phyloP scores from a whole-genome alignment of 768 basidiomycete species.

The Amanita thiersii region DNA sequence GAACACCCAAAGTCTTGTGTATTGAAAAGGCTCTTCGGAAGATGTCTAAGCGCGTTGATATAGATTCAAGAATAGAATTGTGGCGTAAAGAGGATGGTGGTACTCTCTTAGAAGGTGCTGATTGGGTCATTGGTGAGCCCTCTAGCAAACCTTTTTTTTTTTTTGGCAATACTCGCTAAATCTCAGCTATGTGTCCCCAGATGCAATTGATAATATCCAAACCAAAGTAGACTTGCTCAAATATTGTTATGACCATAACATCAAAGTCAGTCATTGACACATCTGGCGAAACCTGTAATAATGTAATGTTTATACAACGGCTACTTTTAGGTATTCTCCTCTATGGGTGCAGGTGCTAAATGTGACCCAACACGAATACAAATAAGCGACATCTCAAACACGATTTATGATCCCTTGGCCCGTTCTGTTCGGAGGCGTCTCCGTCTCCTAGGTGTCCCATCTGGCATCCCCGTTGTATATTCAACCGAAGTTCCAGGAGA shows the following conservation, averaged over 20 bases:
- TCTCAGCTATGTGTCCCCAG: conserved; percentile 23
- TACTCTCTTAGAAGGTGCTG: conserved; percentile 66
- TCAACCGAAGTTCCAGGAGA: conserved; percentile 91
- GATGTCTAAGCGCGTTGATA: conserved; percentile 79
- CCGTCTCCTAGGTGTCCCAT: conserved; percentile 50
- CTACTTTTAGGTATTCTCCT: conserved; percentile 78
- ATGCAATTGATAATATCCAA: conserved; percentile 96
- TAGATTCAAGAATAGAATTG: conserved; percentile 77
- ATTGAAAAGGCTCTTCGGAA: conserved; percentile 60
- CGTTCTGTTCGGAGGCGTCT: conserved; percentile 79
- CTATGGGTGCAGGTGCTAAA: conserved; percentile 96
- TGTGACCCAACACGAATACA: conserved; percentile 92
- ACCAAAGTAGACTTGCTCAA: conserved; percentile 93
- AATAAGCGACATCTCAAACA: conserved; percentile 89
- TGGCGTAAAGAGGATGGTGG: conserved; percentile 84
- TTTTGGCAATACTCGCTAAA: neutral
- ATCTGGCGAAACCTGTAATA: conserved; percentile 2
- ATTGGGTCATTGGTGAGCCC: conserved; percentile 84
- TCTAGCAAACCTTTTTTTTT: conserved; percentile 1
- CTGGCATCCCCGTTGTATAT: conserved; percentile 84
- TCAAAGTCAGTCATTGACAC: conserved; percentile 60
- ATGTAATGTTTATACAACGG: conserved; percentile 1
- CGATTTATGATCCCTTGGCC: conserved; percentile 92
- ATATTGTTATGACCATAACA: conserved; percentile 70
- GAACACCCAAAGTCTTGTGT: conserved; percentile 83